Conservation (phyloP, 2,329 filamentous ascomycete species). For the Xylaria sp. region DNA sequence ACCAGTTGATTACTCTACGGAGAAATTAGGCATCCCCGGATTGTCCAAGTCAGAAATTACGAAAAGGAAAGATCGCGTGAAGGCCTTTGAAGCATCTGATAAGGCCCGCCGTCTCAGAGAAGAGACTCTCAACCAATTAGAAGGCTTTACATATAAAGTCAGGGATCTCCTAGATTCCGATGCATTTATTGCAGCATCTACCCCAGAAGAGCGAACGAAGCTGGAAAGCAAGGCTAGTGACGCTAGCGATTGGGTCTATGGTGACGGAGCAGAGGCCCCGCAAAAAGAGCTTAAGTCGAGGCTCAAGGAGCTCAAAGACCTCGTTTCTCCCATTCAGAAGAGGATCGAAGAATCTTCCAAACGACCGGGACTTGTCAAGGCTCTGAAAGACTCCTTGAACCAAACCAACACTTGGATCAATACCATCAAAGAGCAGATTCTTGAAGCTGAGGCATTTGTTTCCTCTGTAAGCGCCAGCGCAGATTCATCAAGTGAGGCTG, state of each 20-base stretch:
- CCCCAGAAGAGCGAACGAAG: slow-evolving; percentile 70
- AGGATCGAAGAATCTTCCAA: slow-evolving; percentile 77
- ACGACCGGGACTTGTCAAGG: slow-evolving; percentile 75
- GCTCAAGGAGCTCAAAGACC: slow-evolving; percentile 78
- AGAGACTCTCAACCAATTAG: slow-evolving; percentile 91
- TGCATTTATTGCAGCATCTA: slow-evolving; percentile 77
- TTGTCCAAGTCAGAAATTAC: slow-evolving; percentile 61
- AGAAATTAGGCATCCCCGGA: slow-evolving; percentile 61
- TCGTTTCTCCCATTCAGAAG: slow-evolving; percentile 80
- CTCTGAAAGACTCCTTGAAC: slow-evolving; percentile 75
- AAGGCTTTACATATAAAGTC: slow-evolving; percentile 89
- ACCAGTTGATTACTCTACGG: slow-evolving; percentile 60
- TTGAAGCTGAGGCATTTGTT: slow-evolving; percentile 71
- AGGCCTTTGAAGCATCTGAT: slow-evolving; percentile 88
- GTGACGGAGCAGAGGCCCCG: slow-evolving; percentile 79
- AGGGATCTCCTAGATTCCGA: slow-evolving; percentile 84
- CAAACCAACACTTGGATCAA: slow-evolving; percentile 76
- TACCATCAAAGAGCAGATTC: slow-evolving; percentile 75
- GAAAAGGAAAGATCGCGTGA: slow-evolving; percentile 74
- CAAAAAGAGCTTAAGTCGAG: slow-evolving; percentile 79
- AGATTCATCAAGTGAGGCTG: slow-evolving; percentile 53
- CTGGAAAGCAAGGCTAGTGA: slow-evolving; percentile 75
- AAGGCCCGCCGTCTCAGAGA: slow-evolving; percentile 79
- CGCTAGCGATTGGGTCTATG: slow-evolving; percentile 90
- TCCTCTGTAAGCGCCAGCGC: slow-evolving; percentile 62